These are phyloP conservation scores for Hanseniaspora clermontiae DNA, from an alignment of 805 yeast species.

Conservation along the genomic window DNA sequence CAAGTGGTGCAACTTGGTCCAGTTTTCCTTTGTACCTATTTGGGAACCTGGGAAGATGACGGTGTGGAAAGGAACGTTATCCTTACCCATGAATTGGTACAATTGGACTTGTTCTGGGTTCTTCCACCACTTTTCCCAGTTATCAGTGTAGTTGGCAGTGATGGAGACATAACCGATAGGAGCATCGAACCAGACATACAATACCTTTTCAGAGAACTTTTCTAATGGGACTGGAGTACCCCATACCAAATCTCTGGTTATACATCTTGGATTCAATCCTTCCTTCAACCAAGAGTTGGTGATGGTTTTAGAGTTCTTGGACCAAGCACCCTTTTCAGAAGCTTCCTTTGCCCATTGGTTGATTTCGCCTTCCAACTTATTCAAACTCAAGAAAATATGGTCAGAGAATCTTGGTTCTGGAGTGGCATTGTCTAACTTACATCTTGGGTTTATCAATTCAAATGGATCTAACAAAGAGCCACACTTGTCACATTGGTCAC, in stretches of 20 bases:
- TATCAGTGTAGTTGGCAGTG: slow-evolving; percentile 76
- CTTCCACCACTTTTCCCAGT: slow-evolving; percentile 90
- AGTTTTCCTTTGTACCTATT: slow-evolving; percentile 73
- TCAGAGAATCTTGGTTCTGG: slow-evolving; percentile 75
- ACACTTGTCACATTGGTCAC: slow-evolving; percentile 98
- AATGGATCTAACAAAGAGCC: slow-evolving; percentile 82
- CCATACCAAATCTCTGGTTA: slow-evolving; percentile 95
- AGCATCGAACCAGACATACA: slow-evolving; percentile 99
- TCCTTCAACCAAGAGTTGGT: slow-evolving; percentile 89
- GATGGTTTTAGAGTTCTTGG: slow-evolving; percentile 77
- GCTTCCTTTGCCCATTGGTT: slow-evolving; percentile 60
- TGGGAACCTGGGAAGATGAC: slow-evolving; percentile 93
- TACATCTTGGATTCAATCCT: slow-evolving; percentile 87
- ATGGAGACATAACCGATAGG: slow-evolving; percentile 92
- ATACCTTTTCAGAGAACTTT: slow-evolving; percentile 73
- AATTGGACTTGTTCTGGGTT: slow-evolving; percentile 77
- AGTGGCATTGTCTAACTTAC: slow-evolving; percentile 75
- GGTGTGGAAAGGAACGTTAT: slow-evolving; percentile 96
- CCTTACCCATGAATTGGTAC: slow-evolving; percentile 98
- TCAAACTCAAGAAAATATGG: slow-evolving; percentile 72
- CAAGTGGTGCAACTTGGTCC: slow-evolving; percentile 86
- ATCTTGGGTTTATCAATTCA: slow-evolving; percentile 86
- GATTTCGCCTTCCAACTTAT: slow-evolving; percentile 68
- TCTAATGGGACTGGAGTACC: slow-evolving; percentile 96
- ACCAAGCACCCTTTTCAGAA: slow-evolving; percentile 71